A percentile compares a stretch with the other conserved stretches of the same genome.
These are phyloP conservation scores for Sphaceloma murrayae DNA, from an alignment of 2,329 filamentous ascomycete genomes.

Conservation along the genomic window DNA sequence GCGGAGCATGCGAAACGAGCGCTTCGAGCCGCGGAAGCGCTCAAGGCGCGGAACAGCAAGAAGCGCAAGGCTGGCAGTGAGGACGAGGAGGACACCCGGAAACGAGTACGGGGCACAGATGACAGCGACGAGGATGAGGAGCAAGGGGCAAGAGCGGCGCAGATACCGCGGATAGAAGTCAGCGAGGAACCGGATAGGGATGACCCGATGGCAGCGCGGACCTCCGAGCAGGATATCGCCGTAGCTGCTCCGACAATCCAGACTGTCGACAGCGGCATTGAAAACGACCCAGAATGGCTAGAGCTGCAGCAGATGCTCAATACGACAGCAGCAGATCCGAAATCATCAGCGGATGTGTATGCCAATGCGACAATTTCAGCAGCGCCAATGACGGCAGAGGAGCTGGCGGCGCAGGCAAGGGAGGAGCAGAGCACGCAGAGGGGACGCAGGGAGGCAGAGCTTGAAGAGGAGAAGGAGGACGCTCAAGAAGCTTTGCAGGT, in stretches of 20 bases:
- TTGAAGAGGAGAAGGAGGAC: constrained; percentile 36
- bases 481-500: constrained; percentile 36
- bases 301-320: constrained; percentile 79
- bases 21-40: constrained; percentile 27
- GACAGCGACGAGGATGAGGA: constrained; percentile 19
- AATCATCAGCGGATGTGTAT: constrained; percentile 1
- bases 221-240: constrained; percentile 15
- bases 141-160: constrained; percentile 32
- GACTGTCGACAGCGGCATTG: no score
- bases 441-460: constrained; percentile 34
- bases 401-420: constrained; percentile 37
- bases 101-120: constrained; percentile 14
- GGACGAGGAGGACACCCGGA: constrained; percentile 20
- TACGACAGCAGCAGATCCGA: constrained; percentile 5
- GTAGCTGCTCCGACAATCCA: no score
- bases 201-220: not conserved
- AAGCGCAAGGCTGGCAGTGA: constrained; percentile 43
- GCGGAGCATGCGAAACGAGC: constrained; percentile 35
- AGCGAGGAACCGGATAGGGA: not conserved
- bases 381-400: constrained; percentile 38
- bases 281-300: constrained; percentile 70
- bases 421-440: constrained; percentile 37
- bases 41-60: constrained; percentile 32
- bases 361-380: constrained; percentile 35
- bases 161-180: constrained; percentile 28